Evolutionary conservation across 768 basidiomycete genomes (phyloP), one percentile per base, ranked within the genome.

Genomic region (Phanerochaete carnosa): DNA sequence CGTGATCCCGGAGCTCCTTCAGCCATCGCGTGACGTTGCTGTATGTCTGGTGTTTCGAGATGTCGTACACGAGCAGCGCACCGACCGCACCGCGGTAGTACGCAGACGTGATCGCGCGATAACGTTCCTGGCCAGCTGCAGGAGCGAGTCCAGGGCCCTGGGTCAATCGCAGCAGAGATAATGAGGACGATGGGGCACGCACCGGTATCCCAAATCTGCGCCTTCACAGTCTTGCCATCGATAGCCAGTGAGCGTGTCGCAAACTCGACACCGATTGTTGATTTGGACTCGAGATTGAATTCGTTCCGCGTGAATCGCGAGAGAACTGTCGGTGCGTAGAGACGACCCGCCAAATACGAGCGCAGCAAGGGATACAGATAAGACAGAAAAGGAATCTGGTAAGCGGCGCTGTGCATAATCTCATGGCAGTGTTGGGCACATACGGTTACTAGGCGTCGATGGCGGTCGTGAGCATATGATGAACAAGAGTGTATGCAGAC

Each of bases 131-230:
- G 22, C 95, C 95, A 69, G 95, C 95, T 94, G 62, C n/a, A 62
- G n/a, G 63, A 64, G 60, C 33, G 53, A 12, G 19, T 1, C 37
- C 33, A 11, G 2, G 46, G n/a, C n/a, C 15, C 28, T 25, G 46
- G 26, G 58, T 60, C 37, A 62, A 32, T 28, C 12, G 16, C 55
- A 57, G 56, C 51, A 26, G 23, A 58, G 55, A 62, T 23, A 51
- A 45, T 11, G 23, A 29, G 11, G 46, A n/a, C 16, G 37, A 13
- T 16, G 58, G 49, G 57, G 53, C 46, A 75, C 90, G 67, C 66
- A 93, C 93, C 94, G 67, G 96, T 99, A 76, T 99, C 97, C 96
- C 96, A 99, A 69, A 99, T 91, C 77, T 98, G 96, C 23, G 96
- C 96, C 76, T 98, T 98, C 67, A 99, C 85, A 2, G 88, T 95